Evolutionary conservation across 495 filamentous ascomycete species (phyloP), one percentile per base, ranked within the genome.

Genomic region (Neurospora sp.): DNA sequence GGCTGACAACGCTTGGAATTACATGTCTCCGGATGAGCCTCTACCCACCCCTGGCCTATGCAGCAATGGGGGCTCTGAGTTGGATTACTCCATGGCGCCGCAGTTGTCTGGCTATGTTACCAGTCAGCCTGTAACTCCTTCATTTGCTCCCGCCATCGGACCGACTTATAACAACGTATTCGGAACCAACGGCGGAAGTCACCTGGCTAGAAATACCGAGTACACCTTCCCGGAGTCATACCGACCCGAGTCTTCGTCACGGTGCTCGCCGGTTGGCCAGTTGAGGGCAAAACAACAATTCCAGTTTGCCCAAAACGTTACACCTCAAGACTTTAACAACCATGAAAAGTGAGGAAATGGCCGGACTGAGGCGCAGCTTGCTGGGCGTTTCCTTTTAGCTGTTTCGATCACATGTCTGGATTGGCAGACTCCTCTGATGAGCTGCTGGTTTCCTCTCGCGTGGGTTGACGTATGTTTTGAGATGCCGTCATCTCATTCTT

Each of bases 251-350:
- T 80, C 80, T 20, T 84, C 82, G 31, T 79, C 82, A 2, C 78
- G 78, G 27, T 83, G 81, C 5, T 84, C 84, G 16, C 84, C 83
- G 2, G 79, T 77, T 22, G 80, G 81, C 18, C 76, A 75, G 0
- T 71, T 80, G 2, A 78, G 75, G 73, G 80, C 83, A 18, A 84
- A 82, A 73, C 77, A 46, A 35, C 77, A 84, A 59, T 85, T 86
- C 27, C 84, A 86, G 73, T 86, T 86, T 73, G 84, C 83, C 14
- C 84, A 83, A 68, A 86, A 86, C 73, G 77, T 86, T 68, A 86
- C 84, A 0, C 84, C 84, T 5, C 84, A 84, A 38, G 81, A 86
- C 73, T 86, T 84, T 65, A 79, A 71, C 72, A 75, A 69, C 6
- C 53, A 65, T 37, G 76, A 78, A 14, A 80, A 77, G 68, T 75